Evolutionary conservation across 1,139 yeast species (phyloP).

Genomic region (Taphrina flavorubra): DNA sequence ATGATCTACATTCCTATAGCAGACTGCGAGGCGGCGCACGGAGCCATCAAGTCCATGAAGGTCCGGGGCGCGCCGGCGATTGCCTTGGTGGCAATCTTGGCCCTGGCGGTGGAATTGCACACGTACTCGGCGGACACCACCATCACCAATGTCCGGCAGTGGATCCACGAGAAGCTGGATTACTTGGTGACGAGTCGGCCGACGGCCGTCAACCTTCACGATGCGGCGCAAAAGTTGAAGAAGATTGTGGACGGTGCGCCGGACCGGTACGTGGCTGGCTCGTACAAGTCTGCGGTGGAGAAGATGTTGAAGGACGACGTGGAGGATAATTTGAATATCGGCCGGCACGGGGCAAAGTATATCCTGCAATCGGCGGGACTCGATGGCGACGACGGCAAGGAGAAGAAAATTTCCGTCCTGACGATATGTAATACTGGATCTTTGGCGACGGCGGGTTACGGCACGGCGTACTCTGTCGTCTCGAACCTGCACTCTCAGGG

Average conservation of each 20-base stretch:
- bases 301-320: conserved; percentile 75
- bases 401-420: conserved; percentile 64
- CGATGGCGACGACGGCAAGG: conserved; percentile 41
- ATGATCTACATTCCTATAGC: conserved; percentile 68
- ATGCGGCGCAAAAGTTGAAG: conserved; percentile 71
- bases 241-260: conserved; percentile 47
- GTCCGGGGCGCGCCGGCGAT: conserved; percentile 99
- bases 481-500: conserved; percentile 62
- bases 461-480: conserved; percentile 92
- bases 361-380: conserved; percentile 51
- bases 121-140: conserved; percentile 27
- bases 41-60: conserved; percentile 85
- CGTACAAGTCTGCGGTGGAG: conserved; percentile 61
- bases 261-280: conserved; percentile 51
- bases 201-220: conserved; percentile 89
- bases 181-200: conserved; percentile 81
- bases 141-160: conserved; percentile 44
- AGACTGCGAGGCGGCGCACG: conserved; percentile 72
- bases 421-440: conserved; percentile 73
- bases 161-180: conserved; percentile 59
- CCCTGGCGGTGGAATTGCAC: conserved; percentile 73
- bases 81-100: conserved; percentile 88
- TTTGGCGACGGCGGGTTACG: conserved; percentile 95
- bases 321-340: conserved; percentile 74
- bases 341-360: conserved; percentile 79